A percentile compares a stretch with the other conserved stretches of the same genome.
Evolutionary conservation across 2,329 filamentous ascomycete genomes (phyloP).

Genomic region (Camillea tinctor): DNA sequence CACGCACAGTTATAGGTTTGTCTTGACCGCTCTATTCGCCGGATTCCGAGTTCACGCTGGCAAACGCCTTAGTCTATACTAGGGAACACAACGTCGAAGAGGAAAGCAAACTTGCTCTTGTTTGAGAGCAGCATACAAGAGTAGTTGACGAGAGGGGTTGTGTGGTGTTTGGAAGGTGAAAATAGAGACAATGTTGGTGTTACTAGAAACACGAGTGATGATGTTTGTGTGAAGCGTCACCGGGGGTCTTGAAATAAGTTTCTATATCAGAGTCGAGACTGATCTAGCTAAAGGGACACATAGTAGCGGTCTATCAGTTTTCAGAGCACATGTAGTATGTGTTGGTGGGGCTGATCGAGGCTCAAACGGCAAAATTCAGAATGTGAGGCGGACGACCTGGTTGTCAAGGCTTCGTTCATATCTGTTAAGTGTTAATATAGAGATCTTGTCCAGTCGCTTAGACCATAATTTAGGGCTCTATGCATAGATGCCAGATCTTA

Average conservation of each 20-base stretch:
- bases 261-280: constrained; percentile 9
- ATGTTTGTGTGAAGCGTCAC: constrained; percentile 12
- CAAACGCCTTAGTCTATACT: constrained; percentile 6
- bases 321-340: constrained; percentile 4
- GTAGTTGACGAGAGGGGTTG: constrained; percentile 7
- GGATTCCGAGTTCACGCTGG: constrained; percentile 12
- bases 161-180: constrained; percentile 11
- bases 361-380: constrained; percentile 19
- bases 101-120: constrained; percentile 12
- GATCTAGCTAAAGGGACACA: constrained; percentile 11
- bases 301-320: constrained; percentile 12
- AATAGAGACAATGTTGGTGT: constrained; percentile 14
- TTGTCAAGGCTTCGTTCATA: constrained; percentile 10
- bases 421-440: background rate
- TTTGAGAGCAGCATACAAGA: constrained; percentile 5
- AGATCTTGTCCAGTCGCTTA: background rate
- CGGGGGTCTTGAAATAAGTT: constrained; percentile 16
- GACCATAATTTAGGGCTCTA: background rate
- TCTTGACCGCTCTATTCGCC: background rate
- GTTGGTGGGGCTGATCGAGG: constrained; percentile 16
- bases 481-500: background rate
- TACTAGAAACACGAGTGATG: constrained; percentile 14
- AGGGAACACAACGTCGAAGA: constrained; percentile 6
- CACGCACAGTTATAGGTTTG: constrained; percentile 2
- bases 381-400: constrained; percentile 16